Evolutionary conservation across 352 stramenopile species (phyloP).

Genomic region (Phytophthora cajani): DNA sequence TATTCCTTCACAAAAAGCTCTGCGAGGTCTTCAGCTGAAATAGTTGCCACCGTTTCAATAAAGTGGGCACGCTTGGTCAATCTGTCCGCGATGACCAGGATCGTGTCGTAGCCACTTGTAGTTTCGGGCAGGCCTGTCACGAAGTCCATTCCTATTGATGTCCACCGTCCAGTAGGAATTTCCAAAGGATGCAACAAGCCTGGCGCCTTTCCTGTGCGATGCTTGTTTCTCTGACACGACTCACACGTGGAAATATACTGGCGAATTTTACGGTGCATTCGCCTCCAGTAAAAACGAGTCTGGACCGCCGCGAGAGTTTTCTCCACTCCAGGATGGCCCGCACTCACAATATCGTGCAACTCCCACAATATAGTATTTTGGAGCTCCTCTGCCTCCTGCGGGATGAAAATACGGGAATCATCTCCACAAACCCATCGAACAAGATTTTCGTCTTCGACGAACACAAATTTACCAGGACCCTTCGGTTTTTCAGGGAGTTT

Average conservation of each 20-base stretch:
- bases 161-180: not conserved
- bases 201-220: not conserved
- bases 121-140: constrained; percentile 5
- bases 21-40: too few relatives aligned
- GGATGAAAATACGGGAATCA: not conserved
- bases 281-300: constrained; percentile 3
- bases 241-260: not conserved
- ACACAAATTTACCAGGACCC: too few relatives aligned
- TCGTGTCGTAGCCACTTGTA: not conserved
- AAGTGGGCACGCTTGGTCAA: constrained; percentile 14
- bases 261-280: not conserved
- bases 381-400: not conserved
- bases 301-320: not conserved
- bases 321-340: not conserved
- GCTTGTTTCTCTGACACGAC: constrained; percentile 1
- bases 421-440: too few relatives aligned
- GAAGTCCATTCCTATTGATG: constrained; percentile 17
- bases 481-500: too few relatives aligned
- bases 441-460: not conserved
- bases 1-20: too few relatives aligned
- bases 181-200: not conserved
- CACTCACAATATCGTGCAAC: not conserved
- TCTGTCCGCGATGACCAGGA: constrained; percentile 11
- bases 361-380: constrained; percentile 6
- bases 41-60: too few relatives aligned